These are phyloP conservation scores for Beauveria brongniartii DNA, from an alignment of 2,329 filamentous ascomycete species.

Conservation along the genomic window DNA sequence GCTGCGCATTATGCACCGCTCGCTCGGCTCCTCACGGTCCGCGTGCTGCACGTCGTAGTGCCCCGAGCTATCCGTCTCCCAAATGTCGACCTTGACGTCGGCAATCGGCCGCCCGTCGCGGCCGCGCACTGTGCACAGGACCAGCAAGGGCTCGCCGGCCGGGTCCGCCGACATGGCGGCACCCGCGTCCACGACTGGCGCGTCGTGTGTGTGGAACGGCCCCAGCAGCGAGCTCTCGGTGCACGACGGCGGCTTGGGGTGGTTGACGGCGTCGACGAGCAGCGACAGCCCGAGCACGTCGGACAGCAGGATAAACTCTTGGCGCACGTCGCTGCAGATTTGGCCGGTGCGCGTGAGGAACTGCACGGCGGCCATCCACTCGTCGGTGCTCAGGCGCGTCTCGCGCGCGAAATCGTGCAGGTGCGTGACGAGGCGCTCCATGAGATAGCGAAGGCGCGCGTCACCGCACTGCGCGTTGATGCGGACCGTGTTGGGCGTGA, in stretches of 20 bases:
- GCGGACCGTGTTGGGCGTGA: slow-evolving; percentile 60
- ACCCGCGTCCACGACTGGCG: slow-evolving; percentile 44
- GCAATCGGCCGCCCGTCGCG: slow-evolving; percentile 49
- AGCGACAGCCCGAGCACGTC: slow-evolving; percentile 68
- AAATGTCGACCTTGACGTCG: slow-evolving; percentile 63
- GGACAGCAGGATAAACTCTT: slow-evolving; percentile 70
- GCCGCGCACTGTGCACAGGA: slow-evolving; percentile 59
- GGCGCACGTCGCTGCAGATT: slow-evolving; percentile 59
- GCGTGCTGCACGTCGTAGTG: slow-evolving; percentile 70
- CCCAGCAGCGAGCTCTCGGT: slow-evolving; percentile 75
- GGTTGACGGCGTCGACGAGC: slow-evolving; percentile 68
- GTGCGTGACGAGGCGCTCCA: slow-evolving; percentile 63
- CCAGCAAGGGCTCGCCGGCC: slow-evolving; percentile 57
- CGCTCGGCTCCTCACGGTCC: slow-evolving; percentile 36
- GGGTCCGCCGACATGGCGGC: slow-evolving; percentile 54
- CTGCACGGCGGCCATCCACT: slow-evolving; percentile 64
- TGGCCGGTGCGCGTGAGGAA: slow-evolving; percentile 63
- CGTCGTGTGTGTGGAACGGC: slow-evolving; percentile 72
- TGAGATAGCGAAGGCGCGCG: slow-evolving; percentile 55
- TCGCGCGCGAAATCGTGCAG: slow-evolving; percentile 71
- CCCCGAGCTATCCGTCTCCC: slow-evolving; percentile 69
- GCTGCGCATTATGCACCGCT: slow-evolving; percentile 22
- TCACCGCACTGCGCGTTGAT: slow-evolving; percentile 62
- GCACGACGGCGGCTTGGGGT: slow-evolving; percentile 58
- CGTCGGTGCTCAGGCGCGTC: slow-evolving; percentile 60